phyloP scores from a whole-genome alignment of 2,329 filamentous ascomycete species.

The Nemania abortiva region DNA sequence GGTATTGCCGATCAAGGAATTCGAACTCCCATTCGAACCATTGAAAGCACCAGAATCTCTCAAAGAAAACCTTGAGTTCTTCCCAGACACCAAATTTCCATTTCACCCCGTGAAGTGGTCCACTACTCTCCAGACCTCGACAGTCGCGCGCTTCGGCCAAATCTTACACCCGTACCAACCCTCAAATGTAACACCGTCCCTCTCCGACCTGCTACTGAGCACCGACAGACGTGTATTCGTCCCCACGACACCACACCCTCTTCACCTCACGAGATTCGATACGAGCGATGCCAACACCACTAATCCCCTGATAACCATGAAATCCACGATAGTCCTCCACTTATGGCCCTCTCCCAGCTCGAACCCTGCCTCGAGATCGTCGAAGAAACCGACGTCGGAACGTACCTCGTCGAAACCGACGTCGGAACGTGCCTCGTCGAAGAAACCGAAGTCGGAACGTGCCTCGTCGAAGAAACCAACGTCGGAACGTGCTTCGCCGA shows the following conservation, averaged over 20 bases:
- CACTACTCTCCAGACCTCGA: constrained; percentile 42
- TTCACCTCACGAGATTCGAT: constrained; percentile 55
- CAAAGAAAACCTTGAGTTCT: neutral
- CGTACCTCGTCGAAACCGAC: neutral
- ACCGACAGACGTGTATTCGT: constrained; percentile 56
- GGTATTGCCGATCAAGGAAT: constrained; percentile 29
- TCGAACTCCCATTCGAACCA: constrained; percentile 43
- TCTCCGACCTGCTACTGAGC: constrained; percentile 38
- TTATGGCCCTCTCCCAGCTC: constrained; percentile 56
- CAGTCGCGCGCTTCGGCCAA: constrained; percentile 64
- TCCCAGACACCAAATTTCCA: constrained; percentile 26
- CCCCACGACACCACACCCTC: constrained; percentile 62
- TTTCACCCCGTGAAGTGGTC: constrained; percentile 45
- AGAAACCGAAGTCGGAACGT: neutral
- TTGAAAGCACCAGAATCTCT: constrained; percentile 5
- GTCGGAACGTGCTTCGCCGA: too few relatives aligned
- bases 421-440: neutral
- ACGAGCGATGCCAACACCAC: constrained; percentile 40
- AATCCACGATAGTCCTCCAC: constrained; percentile 58
- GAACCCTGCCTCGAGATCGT: neutral
- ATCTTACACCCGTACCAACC: constrained; percentile 53
- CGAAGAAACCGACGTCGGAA: constrained; percentile 16
- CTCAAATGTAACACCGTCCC: constrained; percentile 22
- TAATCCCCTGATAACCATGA: constrained; percentile 42
- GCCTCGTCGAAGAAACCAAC: constrained; percentile 13